Percentiles rank a stretch among this genome's conserved stretches.
phyloP scores from a whole-genome alignment of 176 grass and related monocot species.

The Metroxylon sagu region DNA sequence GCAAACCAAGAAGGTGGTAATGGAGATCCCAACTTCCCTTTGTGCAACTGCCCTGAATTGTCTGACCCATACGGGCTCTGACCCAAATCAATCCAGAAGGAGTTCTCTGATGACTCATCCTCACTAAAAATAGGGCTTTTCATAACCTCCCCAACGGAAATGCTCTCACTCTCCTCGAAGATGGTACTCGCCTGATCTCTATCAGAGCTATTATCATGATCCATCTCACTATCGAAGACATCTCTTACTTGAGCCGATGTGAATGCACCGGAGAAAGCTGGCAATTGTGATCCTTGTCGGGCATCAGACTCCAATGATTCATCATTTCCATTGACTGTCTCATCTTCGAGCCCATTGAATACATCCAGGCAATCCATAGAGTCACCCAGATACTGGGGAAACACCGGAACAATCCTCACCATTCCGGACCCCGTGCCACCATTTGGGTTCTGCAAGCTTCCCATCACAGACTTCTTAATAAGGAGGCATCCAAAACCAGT shows the following conservation, averaged over 20 bases:
- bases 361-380: slow-evolving; percentile 68
- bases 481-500: slow-evolving; percentile 92
- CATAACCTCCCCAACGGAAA: slow-evolving; percentile 87
- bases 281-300: slow-evolving; percentile 61
- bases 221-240: slow-evolving; percentile 78
- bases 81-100: slow-evolving; percentile 98
- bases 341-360: slow-evolving; percentile 68
- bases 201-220: slow-evolving; percentile 82
- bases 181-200: slow-evolving; percentile 87
- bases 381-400: slow-evolving; percentile 88
- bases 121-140: slow-evolving; percentile 98
- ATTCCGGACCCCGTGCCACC: slow-evolving; percentile 64
- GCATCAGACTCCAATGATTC: slow-evolving; percentile 32
- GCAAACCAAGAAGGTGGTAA: slow-evolving; percentile 79
- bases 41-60: slow-evolving; percentile 54
- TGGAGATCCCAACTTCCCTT: slow-evolving; percentile 76
- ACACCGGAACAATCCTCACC: slow-evolving; percentile 79
- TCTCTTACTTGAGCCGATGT: slow-evolving; percentile 86
- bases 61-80: slow-evolving; percentile 78
- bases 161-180: slow-evolving; percentile 90
- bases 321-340: slow-evolving; percentile 51
- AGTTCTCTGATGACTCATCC: slow-evolving; percentile 77
- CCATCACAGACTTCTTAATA: slow-evolving; percentile 93
- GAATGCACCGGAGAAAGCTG: slow-evolving; percentile 86
- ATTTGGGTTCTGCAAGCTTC: slow-evolving; percentile 65